Base-by-base conservation (phyloP, 1,139 yeast genomes). In the Taphrina flavorubra region DNA sequence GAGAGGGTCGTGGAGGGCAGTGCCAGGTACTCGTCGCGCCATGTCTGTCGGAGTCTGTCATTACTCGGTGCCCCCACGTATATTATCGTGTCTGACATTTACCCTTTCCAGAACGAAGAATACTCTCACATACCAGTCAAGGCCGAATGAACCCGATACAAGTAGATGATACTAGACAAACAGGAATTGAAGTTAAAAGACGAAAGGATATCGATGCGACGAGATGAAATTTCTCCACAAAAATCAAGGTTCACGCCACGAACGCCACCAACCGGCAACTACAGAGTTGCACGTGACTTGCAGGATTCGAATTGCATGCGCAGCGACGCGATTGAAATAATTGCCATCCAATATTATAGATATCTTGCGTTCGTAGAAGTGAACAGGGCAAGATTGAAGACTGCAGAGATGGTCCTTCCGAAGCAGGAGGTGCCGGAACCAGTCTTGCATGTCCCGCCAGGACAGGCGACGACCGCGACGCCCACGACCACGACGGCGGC, bases 31-130 rank as follows among this genome's bases (percentile, higher is more conserved):
- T 46, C 42, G 18, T n/a, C 47, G 13, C 47, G 55, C 67, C 67
- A 63, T 8, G 67, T 55, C 16, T 25, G 36, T 13, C 25, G 20
- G n/a, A 63, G 55, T 34, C 44, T 34, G 16, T n/a, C 55, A 18
- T 55, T 56, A 25, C 56, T 55, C 6, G 67, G 67, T 13, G 61
- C 67, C 6, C 67, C 67, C 8, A 63, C 49, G 49, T n/a, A 63
- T 20, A 47, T 31, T 13, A 55, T 46, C 11, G 61, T 44, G 13
- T 36, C 16, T 16, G 42, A 14, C 42, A 39, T 7, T 25, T 25
- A 25, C 31, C 31, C 2, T 25, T 2, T 25, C 31, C 31, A 25
- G 31, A 2, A 4, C 31, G 4, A 4, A 4, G 31, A 25, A 25
- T 1, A 1, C 4, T 2, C 0, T 25, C 2, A 2, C 1, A 25